These are phyloP conservation scores for Pseudevernia furfuracea DNA, from an alignment of 495 filamentous ascomycete genomes.

Conservation along the genomic window DNA sequence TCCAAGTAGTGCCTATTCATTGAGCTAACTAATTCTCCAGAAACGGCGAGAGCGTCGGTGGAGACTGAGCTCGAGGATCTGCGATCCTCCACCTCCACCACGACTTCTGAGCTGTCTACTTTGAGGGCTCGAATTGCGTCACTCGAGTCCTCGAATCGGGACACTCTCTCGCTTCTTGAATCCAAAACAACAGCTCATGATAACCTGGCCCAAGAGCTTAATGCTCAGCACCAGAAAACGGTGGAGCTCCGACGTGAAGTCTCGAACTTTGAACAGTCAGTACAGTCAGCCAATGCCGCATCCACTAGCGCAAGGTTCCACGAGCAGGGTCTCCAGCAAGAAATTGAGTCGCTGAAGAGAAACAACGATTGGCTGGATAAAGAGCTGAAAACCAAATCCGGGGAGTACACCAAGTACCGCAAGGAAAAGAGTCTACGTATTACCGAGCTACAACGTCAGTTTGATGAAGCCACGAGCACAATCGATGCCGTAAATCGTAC, in stretches of 20 bases:
- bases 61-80: constrained; percentile 76
- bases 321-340: constrained; percentile 80
- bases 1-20: constrained; percentile 19
- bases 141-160: constrained; percentile 84
- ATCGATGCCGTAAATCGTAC: constrained; percentile 70
- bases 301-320: constrained; percentile 73
- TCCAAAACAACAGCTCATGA: constrained; percentile 85
- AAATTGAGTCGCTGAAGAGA: constrained; percentile 74
- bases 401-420: constrained; percentile 79
- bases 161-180: constrained; percentile 79
- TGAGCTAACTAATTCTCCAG: constrained; percentile 36
- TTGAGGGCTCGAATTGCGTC: constrained; percentile 73
- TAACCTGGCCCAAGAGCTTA: constrained; percentile 73
- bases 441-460: constrained; percentile 75
- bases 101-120: constrained; percentile 65
- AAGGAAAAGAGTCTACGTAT: constrained; percentile 90
- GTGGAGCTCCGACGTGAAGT: constrained; percentile 74
- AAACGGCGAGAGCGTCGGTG: constrained; percentile 55
- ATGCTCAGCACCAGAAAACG: constrained; percentile 78
- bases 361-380: constrained; percentile 88
- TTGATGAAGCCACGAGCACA: constrained; percentile 70
- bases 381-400: constrained; percentile 80
- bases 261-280: constrained; percentile 66
- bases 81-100: constrained; percentile 66
- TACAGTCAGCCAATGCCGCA: constrained; percentile 70